These are phyloP conservation scores for Aspergillus steynii DNA, from an alignment of 495 filamentous ascomycete genomes.

Conservation along the genomic window DNA sequence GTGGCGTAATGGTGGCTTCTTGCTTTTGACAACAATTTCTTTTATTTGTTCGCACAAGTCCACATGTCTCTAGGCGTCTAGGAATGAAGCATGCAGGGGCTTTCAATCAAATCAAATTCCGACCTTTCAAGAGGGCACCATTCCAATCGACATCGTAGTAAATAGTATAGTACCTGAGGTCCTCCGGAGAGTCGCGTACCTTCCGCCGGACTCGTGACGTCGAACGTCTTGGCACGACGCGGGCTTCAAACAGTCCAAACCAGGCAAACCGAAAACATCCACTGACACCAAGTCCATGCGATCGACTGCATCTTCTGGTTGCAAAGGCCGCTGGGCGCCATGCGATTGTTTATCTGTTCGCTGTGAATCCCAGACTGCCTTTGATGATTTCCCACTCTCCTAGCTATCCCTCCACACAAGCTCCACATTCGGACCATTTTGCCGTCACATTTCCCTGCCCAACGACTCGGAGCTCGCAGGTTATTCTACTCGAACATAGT, in stretches of 20 bases:
- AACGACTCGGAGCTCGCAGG: background rate
- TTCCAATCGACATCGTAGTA: background rate
- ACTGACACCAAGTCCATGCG: background rate
- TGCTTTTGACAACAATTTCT: background rate
- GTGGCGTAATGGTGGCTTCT: constrained; percentile 20
- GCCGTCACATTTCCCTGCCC: background rate
- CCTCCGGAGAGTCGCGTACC: too few relatives aligned
- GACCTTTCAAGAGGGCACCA: background rate
- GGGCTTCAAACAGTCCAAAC: constrained; percentile 23
- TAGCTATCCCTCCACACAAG: background rate
- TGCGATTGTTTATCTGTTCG: constrained; percentile 4
- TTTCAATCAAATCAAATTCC: background rate
- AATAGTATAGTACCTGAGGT: background rate
- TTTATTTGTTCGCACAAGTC: background rate
- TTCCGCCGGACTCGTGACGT: background rate
- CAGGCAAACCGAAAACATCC: constrained; percentile 21
- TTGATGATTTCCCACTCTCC: background rate
- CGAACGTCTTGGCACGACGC: constrained; percentile 19
- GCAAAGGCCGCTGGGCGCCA: constrained; percentile 9
- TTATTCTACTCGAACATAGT: background rate
- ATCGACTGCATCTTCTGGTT: background rate
- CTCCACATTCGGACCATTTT: background rate
- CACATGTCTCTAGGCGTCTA: constrained; percentile 1
- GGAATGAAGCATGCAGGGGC: constrained; percentile 2
- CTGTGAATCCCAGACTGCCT: constrained; percentile 5